Evolutionary conservation across 768 basidiomycete genomes (phyloP).

Genomic region (Mycena rebaudengoi): DNA sequence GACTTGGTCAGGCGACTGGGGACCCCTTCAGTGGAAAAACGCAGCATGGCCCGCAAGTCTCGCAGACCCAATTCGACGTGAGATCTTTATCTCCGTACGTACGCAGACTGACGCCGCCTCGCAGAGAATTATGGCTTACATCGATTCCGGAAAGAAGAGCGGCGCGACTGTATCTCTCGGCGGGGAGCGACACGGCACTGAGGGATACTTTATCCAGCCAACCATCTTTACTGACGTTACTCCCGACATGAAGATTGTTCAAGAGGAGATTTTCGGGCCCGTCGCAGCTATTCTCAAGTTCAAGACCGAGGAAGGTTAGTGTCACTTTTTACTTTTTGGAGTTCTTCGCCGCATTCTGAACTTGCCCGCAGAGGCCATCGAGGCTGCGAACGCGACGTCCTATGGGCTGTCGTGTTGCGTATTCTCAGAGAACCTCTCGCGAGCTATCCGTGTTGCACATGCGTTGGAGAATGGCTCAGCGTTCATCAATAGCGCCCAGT

Average conservation of each 20-base stretch:
- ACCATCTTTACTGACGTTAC: constrained; percentile 73
- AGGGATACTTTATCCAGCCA: constrained; percentile 72
- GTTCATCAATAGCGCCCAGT: constrained; percentile 60
- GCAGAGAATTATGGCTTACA: constrained; percentile 79
- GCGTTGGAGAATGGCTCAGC: constrained; percentile 71
- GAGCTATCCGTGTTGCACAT: constrained; percentile 78
- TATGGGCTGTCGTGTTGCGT: constrained; percentile 92
- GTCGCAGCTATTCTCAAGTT: constrained; percentile 77
- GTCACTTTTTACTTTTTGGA: background rate
- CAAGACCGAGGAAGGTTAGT: constrained; percentile 56
- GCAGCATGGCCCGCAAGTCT: constrained; percentile 78
- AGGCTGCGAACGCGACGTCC: constrained; percentile 83
- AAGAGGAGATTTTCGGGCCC: constrained; percentile 79
- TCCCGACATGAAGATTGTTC: constrained; percentile 73
- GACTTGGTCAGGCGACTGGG: constrained; percentile 62
- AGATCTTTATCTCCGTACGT: too few species aligned
- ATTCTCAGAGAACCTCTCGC: constrained; percentile 81
- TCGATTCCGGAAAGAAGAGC: constrained; percentile 69
- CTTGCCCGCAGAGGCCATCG: constrained; percentile 68
- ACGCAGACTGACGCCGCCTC: background rate
- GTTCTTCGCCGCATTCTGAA: too few species aligned
- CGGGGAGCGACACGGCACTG: constrained; percentile 61
- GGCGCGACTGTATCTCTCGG: constrained; percentile 73
- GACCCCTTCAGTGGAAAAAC: constrained; percentile 70
- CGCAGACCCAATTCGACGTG: constrained; percentile 77